These are phyloP conservation scores for Pisolithus marmoratus DNA, from an alignment of 768 basidiomycete genomes.

Conservation along the genomic window DNA sequence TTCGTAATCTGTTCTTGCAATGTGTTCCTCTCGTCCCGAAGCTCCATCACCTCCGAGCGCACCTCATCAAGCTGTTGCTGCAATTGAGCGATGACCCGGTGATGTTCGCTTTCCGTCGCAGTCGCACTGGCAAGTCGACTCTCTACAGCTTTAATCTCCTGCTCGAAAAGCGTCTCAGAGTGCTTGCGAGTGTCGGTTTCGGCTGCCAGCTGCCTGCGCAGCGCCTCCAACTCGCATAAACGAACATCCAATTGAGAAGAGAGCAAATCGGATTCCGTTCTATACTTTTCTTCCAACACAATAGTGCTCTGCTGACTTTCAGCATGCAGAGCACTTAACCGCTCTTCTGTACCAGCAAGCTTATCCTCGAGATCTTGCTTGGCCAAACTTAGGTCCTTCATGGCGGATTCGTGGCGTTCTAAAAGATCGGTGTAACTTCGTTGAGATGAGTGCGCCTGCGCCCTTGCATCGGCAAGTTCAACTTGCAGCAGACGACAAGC, in stretches of 20 bases:
- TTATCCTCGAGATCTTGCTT: constrained; percentile 28
- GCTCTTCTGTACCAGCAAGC: constrained; percentile 21
- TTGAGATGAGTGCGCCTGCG: constrained; percentile 16
- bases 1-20: constrained; percentile 53
- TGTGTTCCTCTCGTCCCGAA: constrained; percentile 45
- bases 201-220: constrained; percentile 35
- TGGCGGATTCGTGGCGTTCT: constrained; percentile 16
- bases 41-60: constrained; percentile 27
- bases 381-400: constrained; percentile 17
- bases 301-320: constrained; percentile 13
- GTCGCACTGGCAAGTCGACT: constrained; percentile 26
- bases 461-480: constrained; percentile 21
- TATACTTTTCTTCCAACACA: constrained; percentile 31
- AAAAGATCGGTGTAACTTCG: constrained; percentile 23
- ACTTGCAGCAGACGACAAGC: constrained; percentile 16
- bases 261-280: constrained; percentile 30
- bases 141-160: constrained; percentile 23
- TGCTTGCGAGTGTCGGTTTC: constrained; percentile 29
- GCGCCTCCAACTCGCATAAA: constrained; percentile 25
- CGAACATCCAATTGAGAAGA: constrained; percentile 34
- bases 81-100: constrained; percentile 30
- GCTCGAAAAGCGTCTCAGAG: constrained; percentile 24
- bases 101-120: constrained; percentile 30
- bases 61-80: constrained; percentile 39
- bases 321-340: constrained; percentile 22